Evolutionary conservation across 495 filamentous ascomycete species (phyloP), one percentile per base, ranked within the genome.

Genomic region (Tuber aestivum): DNA sequence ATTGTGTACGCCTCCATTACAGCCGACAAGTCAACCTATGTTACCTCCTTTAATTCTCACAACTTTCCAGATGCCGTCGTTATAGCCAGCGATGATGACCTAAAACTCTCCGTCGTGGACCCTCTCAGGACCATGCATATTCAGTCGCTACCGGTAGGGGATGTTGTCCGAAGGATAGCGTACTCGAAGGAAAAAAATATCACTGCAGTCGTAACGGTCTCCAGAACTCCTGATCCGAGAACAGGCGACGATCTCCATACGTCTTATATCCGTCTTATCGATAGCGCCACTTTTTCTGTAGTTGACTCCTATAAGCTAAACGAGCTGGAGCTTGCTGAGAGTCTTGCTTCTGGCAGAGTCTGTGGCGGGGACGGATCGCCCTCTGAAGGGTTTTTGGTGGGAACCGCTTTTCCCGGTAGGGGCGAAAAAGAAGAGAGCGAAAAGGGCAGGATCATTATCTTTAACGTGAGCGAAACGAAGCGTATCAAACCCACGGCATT

Each of bases 1-100:
- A 91, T 97, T 41, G 90, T 97, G 10, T 99, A 95, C 86, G 97
- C 94, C 27, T 93, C 96, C 1, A 91, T 97, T n/a, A 98, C 97
- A 71, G 94, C 94, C 2, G 93, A 97, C 79, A 90, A 93, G 70
- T 92, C 94, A 8, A 89, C 89, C 8, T 90, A 89, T 50, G 87
- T 98, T 41, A 95, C 92, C 79, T 87, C 92, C 10, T 94, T 99
- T 77, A 88, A 98, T 83, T 84, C 90, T 21, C 90, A 91, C 76
- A 92, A 92, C 0, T 99, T 92, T 79, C 94, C 95, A 5, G 87
- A 87, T 48, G 89, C 92, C 20, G 90, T 98, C 56, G 91, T 91
- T 4, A 88, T 98, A 45, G 93, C 94, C 9, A 95, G 93, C 0
- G 85, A 90, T 41, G 84, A 86, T 14, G 90, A 95, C 68, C 84